Evolutionary conservation across 1,284 basidiomycete genomes (phyloP).

Genomic region (Malassezia psittaci): DNA sequence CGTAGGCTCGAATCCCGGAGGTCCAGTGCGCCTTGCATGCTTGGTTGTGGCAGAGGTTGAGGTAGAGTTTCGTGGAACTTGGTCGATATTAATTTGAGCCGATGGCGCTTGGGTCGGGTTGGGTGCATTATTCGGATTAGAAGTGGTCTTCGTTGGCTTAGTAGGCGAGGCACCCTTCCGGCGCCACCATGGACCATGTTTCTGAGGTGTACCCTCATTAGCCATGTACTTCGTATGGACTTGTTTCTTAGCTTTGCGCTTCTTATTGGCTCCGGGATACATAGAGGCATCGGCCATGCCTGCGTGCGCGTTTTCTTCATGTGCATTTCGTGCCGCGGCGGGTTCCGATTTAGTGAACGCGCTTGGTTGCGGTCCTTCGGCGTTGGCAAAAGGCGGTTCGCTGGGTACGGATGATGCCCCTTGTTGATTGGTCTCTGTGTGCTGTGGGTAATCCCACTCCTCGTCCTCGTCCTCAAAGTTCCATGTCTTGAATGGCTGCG

Average conservation of each 20-base stretch:
- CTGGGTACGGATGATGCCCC: not conserved
- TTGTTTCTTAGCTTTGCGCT: not conserved
- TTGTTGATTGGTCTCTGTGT: not conserved
- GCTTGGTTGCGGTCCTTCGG: not conserved
- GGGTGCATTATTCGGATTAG: not conserved
- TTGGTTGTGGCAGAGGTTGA: slow-evolving; percentile 9
- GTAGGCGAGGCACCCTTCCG: slow-evolving; percentile 1
- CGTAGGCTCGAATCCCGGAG: slow-evolving; percentile 15
- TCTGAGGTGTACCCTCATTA: not conserved
- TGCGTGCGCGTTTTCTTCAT: not conserved
- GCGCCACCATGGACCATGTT: slow-evolving; percentile 3
- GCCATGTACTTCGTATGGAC: slow-evolving; percentile 5
- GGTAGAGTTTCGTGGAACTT: slow-evolving; percentile 1
- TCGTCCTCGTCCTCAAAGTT: slow-evolving; percentile 18
- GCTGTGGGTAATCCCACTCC: not conserved
- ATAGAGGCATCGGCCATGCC: not conserved
- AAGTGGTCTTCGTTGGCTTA: not conserved
- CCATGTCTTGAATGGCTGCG: slow-evolving; percentile 7
- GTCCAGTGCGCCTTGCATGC: slow-evolving; percentile 11
- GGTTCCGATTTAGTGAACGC: not conserved
- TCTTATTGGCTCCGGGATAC: not conserved
- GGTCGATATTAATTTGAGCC: not conserved
- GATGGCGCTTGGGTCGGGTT: not conserved
- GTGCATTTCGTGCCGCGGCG: not conserved
- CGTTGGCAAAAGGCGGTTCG: not conserved